Percentiles rank a stretch among this genome's conserved stretches.
These are phyloP conservation scores for Purshia tridentata DNA, from an alignment of 306 rosid genomes.

Conservation along the genomic window DNA sequence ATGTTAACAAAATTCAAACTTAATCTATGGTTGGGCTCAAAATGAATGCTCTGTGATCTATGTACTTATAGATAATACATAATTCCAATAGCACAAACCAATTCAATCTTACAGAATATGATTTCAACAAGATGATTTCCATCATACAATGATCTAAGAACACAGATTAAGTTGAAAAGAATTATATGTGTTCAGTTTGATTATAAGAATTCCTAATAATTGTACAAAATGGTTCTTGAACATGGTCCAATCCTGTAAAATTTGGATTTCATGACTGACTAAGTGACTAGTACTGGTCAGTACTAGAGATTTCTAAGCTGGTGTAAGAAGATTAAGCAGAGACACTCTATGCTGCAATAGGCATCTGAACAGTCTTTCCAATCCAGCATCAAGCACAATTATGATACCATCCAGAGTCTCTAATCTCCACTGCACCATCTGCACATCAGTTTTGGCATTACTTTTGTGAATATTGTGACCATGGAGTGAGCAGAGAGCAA, in stretches of 20 bases:
- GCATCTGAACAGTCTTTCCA: slow-evolving; percentile 62
- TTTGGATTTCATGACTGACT: slow-evolving; percentile 15
- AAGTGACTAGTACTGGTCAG: background rate
- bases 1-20: no score
- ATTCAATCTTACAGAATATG: background rate
- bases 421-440: slow-evolving; percentile 43
- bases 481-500: slow-evolving; percentile 42
- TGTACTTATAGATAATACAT: background rate
- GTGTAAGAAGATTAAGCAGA: slow-evolving; percentile 57
- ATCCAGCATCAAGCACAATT: slow-evolving; percentile 49
- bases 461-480: slow-evolving; percentile 22
- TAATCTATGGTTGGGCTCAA: no score
- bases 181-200: background rate
- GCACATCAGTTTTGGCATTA: slow-evolving; percentile 39
- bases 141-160: background rate
- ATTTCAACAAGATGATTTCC: background rate
- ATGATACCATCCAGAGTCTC: slow-evolving; percentile 41
- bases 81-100: background rate
- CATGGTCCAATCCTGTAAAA: slow-evolving; percentile 4
- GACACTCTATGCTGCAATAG: slow-evolving; percentile 71
- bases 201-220: background rate
- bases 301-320: slow-evolving; percentile 10
- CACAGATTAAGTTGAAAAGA: background rate
- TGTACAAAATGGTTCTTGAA: slow-evolving; percentile 5
- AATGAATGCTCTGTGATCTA: no score